These are phyloP conservation scores for Lobosporangium transversale DNA, from an alignment of 192 early-diverging fungal species.

Conservation along the genomic window DNA sequence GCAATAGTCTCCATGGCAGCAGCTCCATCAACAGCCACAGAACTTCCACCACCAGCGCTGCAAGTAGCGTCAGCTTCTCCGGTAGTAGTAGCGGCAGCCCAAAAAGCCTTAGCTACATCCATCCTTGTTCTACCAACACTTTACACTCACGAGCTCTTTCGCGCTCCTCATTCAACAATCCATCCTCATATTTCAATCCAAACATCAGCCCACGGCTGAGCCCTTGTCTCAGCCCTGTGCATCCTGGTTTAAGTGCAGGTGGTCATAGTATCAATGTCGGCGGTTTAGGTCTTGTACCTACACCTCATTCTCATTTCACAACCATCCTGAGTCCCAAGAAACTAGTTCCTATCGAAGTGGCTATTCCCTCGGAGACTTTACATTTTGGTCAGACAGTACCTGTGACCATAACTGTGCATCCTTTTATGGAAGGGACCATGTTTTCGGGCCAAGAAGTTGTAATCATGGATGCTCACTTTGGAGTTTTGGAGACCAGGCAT, in stretches of 20 bases:
- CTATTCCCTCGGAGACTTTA: constrained; percentile 3
- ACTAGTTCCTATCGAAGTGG: background rate
- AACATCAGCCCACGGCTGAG: no score
- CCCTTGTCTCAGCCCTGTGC: no score
- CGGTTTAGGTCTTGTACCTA: no score
- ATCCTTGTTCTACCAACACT: no score
- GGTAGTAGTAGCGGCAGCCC: background rate
- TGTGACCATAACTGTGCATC: background rate
- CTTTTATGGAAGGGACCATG: background rate
- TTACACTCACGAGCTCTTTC: no score
- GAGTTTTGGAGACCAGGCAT: constrained; percentile 1
- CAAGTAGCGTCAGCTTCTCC: background rate
- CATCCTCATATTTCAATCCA: no score
- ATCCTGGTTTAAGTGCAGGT: no score
- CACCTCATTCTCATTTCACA: background rate
- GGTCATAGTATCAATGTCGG: no score
- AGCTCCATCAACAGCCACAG: background rate
- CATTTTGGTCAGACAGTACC: constrained; percentile 8
- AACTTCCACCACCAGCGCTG: no score
- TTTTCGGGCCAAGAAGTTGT: constrained; percentile 10
- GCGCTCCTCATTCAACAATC: no score
- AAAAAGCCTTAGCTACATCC: background rate
- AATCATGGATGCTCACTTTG: constrained; percentile 11
- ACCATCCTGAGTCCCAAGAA: constrained; percentile 6
- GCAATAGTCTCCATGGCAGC: background rate